Base-by-base conservation (phyloP, 208 protist species). In the Porcisia deanei region DNA sequence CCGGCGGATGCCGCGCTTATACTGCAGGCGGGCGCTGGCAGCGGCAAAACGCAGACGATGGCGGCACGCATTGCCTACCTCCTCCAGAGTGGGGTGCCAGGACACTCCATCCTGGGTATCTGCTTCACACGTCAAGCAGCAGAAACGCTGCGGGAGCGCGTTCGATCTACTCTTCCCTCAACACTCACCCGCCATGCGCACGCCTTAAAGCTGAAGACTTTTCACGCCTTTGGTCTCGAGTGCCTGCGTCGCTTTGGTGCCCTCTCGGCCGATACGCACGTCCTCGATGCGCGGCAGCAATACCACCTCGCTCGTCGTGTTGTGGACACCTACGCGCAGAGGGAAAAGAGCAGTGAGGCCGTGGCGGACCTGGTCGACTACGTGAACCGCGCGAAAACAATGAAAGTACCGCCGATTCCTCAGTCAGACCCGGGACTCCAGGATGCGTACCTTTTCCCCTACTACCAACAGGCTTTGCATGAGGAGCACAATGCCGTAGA, bases 31-130 rank as follows among this genome's bases (percentile, higher is more conserved):
- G 93, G 93, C 14, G 91, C 93, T 1, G 93, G 93, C n/a, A 96
- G 91, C 65, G 93, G 93, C 22, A 97, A 97, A 66, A 97, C 93
- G 54, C 91, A 94, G 72, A 95, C 93, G 41, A 95, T 97, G 87
- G 91, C 91, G 0, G 80, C 79, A 25, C 91, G 93, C 30, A 88
- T 97, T 25, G 91, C 85, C 7, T 88, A 82, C 60, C 71, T 96
- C 3, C 75, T 97, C 64, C 43, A 84, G 43, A 63, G 59, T 10
- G 83, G 81, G 43, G 88, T 97, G n/a, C 80, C 85, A n/a, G 75
- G 89, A 22, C 70, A 79, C n/a, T 34, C 73, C 45, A 86, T 97
- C 34, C 80, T 97, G n/a, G 89, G 87, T 34, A 86, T 97, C 43
- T 95, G 91, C 71, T 97, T 97, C 75, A 94, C 93, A 18, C 88